Percentiles rank a stretch among this genome's conserved stretches.
phyloP scores from a whole-genome alignment of 208 protist species.

The Crithidia bombi region DNA sequence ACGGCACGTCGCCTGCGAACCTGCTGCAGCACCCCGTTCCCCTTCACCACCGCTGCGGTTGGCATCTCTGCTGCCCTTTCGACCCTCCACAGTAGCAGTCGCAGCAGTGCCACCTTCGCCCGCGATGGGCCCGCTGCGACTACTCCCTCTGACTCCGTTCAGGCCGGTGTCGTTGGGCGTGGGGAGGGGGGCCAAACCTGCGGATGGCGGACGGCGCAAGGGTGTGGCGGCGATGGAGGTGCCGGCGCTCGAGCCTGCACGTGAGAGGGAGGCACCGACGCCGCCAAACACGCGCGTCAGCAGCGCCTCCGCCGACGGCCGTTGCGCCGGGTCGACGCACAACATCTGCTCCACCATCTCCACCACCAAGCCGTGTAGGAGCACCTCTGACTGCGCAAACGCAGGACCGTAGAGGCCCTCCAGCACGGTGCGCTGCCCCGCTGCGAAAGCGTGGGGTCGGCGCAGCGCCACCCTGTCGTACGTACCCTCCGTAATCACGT shows the following conservation, averaged over 20 bases:
- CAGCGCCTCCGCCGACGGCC: conserved; percentile 61
- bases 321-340: conserved; percentile 47
- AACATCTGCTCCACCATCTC: conserved; percentile 73
- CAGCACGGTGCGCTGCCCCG: conserved; percentile 38
- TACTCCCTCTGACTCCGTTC: background rate
- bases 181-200: background rate
- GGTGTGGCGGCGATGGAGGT: conserved; percentile 6
- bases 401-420: conserved; percentile 48
- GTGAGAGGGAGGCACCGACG: conserved; percentile 15
- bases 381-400: conserved; percentile 52
- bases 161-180: background rate
- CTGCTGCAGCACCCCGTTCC: background rate
- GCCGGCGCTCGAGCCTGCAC: conserved; percentile 23
- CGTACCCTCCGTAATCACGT: conserved; percentile 82
- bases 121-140: background rate
- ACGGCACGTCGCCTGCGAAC: background rate
- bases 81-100: no score
- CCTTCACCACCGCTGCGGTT: background rate
- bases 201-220: conserved; percentile 16
- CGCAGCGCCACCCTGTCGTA: conserved; percentile 66
- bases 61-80: background rate
- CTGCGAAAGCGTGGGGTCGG: conserved; percentile 49
- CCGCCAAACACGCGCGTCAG: conserved; percentile 56
- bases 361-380: conserved; percentile 68
- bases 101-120: no score